Percentiles rank a stretch among this genome's conserved stretches.
phyloP scores from a whole-genome alignment of 805 yeast genomes.

The Myxozyma lipomycoides region DNA sequence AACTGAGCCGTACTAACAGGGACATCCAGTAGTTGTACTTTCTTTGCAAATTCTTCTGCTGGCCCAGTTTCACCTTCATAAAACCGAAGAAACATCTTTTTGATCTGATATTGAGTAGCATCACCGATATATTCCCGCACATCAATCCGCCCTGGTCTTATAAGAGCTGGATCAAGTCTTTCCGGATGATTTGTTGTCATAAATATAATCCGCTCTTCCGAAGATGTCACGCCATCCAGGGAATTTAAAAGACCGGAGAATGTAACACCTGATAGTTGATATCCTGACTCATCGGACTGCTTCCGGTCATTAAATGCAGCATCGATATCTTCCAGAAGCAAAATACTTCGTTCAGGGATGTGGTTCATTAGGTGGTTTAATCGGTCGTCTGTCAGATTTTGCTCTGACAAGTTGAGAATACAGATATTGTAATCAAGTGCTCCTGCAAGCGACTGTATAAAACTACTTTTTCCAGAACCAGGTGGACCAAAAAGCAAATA shows the following conservation, averaged over 20 bases:
- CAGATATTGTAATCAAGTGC: slow-evolving; percentile 94
- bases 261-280: slow-evolving; percentile 74
- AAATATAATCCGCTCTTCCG: slow-evolving; percentile 92
- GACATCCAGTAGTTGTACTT: slow-evolving; percentile 46
- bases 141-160: slow-evolving; percentile 94
- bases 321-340: slow-evolving; percentile 88
- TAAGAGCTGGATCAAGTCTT: slow-evolving; percentile 81
- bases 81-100: slow-evolving; percentile 81
- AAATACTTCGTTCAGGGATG: slow-evolving; percentile 81
- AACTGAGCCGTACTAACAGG: slow-evolving; percentile 87
- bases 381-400: slow-evolving; percentile 89
- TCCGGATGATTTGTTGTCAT: slow-evolving; percentile 99
- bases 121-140: slow-evolving; percentile 75
- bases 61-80: slow-evolving; percentile 56
- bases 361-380: slow-evolving; percentile 94
- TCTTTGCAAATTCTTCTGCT: slow-evolving; percentile 42
- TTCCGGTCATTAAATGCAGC: slow-evolving; percentile 87
- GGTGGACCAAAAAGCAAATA: slow-evolving; percentile 95
- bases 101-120: slow-evolving; percentile 79
- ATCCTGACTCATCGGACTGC: slow-evolving; percentile 74
- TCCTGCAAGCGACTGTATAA: slow-evolving; percentile 95
- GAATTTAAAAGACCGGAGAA: slow-evolving; percentile 93
- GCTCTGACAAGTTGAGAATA: slow-evolving; percentile 83
- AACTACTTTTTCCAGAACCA: slow-evolving; percentile 94
- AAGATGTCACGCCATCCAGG: slow-evolving; percentile 94